These are phyloP conservation scores for Ascochyta koolunga DNA, from an alignment of 2,329 filamentous ascomycete genomes.

Conservation along the genomic window DNA sequence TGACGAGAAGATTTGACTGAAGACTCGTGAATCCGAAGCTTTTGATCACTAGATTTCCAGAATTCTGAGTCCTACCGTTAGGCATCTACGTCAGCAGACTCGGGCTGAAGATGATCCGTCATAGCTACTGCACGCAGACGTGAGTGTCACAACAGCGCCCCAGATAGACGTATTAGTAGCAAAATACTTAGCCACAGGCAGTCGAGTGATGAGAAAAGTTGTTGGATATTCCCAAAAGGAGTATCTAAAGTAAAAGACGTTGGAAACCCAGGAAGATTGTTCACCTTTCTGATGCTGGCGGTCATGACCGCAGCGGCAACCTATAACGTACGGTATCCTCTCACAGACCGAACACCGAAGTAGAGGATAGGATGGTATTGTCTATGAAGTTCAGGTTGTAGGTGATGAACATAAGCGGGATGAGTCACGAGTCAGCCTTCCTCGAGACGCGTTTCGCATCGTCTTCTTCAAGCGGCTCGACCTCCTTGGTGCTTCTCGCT, in stretches of 20 bases:
- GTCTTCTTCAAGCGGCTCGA: conserved; percentile 6
- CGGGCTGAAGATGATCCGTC: conserved; percentile 12
- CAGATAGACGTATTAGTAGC: conserved; percentile 4
- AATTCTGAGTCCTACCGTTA: conserved; percentile 8
- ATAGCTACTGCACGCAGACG: conserved; percentile 2
- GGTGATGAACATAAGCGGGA: conserved; percentile 63
- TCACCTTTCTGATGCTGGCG: conserved; percentile 5
- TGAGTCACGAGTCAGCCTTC: conserved; percentile 63
- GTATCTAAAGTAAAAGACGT: conserved; percentile 9
- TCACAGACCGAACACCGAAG: conserved; percentile 60
- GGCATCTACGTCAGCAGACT: conserved; percentile 5
- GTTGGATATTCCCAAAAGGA: conserved; percentile 11
- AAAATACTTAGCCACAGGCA: conserved; percentile 3
- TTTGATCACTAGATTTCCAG: conserved; percentile 5
- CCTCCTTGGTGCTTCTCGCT: not conserved
- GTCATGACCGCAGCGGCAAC: too few species aligned
- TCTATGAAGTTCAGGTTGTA: conserved; percentile 69
- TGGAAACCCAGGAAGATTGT: conserved; percentile 8
- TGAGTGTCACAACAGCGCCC: conserved; percentile 1
- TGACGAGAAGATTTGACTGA: conserved; percentile 5
- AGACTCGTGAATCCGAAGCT: conserved; percentile 13
- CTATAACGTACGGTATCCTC: conserved; percentile 20
- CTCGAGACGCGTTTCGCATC: conserved; percentile 51
- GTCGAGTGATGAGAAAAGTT: conserved; percentile 1
- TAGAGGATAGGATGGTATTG: conserved; percentile 58